Percentiles rank a stretch among this genome's conserved stretches.
Evolutionary conservation across 768 basidiomycete species (phyloP).

Genomic region (Lactifluus hygrophoroides): DNA sequence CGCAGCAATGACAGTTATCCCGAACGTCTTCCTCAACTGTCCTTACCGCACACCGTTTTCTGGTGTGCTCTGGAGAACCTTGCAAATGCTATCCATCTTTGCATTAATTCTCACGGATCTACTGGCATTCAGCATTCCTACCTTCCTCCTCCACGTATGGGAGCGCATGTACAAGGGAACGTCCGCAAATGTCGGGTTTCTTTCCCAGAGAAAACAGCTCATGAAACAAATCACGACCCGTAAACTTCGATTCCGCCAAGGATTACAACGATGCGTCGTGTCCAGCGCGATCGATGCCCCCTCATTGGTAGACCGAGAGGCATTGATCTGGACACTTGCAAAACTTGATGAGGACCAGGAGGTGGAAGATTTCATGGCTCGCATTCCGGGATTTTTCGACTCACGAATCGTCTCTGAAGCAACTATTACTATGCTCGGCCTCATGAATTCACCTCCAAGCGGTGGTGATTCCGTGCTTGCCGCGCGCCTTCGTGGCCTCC

Average conservation of each 20-base stretch:
- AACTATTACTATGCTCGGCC: not conserved
- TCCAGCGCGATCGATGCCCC: not conserved
- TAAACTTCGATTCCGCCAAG: not conserved
- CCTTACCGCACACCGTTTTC: constrained; percentile 3
- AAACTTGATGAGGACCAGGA: not conserved
- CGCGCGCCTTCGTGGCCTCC: not conserved
- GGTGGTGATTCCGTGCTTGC: constrained; percentile 1
- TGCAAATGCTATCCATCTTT: not conserved
- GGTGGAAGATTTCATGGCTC: not conserved
- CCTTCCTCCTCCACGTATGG: not conserved
- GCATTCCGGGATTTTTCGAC: constrained; percentile 3
- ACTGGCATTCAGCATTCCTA: not conserved
- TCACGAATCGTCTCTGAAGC: not conserved
- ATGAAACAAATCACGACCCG: not conserved
- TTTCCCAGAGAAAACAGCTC: not conserved
- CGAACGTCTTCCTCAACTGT: not conserved
- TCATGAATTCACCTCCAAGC: not conserved
- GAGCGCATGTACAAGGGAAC: not conserved
- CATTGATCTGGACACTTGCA: constrained; percentile 1
- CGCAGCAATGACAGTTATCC: not conserved
- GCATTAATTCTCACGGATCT: not conserved
- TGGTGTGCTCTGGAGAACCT: not conserved
- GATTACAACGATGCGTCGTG: not conserved
- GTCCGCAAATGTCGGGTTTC: not conserved
- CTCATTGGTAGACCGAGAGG: not conserved